phyloP scores from a whole-genome alignment of 441 rosid species.

The Flueggea neowawraea region DNA sequence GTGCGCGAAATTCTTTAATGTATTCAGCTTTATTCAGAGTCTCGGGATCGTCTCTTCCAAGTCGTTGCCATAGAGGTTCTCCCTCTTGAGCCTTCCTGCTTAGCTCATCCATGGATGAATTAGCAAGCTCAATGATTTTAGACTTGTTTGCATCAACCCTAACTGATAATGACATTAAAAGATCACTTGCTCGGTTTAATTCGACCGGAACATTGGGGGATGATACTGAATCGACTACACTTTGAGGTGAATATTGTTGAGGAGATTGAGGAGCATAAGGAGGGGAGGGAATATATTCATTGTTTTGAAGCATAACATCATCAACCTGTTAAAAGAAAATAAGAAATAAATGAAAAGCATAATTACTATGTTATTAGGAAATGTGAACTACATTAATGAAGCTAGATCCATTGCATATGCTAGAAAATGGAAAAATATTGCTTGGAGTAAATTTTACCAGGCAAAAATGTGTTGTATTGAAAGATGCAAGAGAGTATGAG shows the following conservation, averaged over 20 bases:
- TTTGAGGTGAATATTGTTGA: constrained; percentile 8
- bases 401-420: no score
- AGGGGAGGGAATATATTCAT: constrained; percentile 3
- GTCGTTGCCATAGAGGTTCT: constrained; percentile 31
- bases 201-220: constrained; percentile 7
- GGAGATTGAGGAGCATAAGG: constrained; percentile 12
- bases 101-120: constrained; percentile 37
- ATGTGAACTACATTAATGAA: no score
- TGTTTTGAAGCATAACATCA: background rate
- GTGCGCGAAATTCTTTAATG: constrained; percentile 11
- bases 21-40: constrained; percentile 31
- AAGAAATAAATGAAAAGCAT: background rate
- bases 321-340: background rate
- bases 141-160: constrained; percentile 22
- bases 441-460: no score
- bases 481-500: no score
- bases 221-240: constrained; percentile 16
- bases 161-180: constrained; percentile 37
- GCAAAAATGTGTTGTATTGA: no score
- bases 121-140: constrained; percentile 21
- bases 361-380: no score
- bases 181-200: constrained; percentile 30
- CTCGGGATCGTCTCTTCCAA: constrained; percentile 10
- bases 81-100: constrained; percentile 21
- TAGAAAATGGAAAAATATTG: no score